Conservation (phyloP, 805 yeast genomes). For the Barnettozyma sp. region DNA sequence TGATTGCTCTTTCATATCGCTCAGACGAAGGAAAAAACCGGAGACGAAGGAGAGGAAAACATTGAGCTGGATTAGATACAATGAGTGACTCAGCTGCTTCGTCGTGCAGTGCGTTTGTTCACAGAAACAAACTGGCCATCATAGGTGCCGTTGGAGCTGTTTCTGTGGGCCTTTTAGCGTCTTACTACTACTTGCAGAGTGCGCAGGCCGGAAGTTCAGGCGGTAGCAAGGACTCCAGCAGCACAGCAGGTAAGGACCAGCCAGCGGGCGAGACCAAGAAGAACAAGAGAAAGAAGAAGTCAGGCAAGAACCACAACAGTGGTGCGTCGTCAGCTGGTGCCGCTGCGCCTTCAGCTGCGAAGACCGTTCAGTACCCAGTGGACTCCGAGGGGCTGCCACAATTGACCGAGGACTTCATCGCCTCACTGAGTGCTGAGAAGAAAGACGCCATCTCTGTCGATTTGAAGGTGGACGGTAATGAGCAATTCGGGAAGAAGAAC, state of each 20-base stretch:
- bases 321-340: constrained; percentile 17
- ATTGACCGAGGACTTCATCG: constrained; percentile 40
- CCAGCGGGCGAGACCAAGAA: constrained; percentile 13
- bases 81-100: constrained; percentile 11
- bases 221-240: too few species aligned
- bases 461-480: constrained; percentile 87
- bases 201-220: constrained; percentile 27
- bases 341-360: constrained; percentile 11
- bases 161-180: constrained; percentile 53
- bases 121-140: constrained; percentile 52
- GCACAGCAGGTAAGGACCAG: constrained; percentile 9
- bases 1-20: too few species aligned
- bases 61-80: too few species aligned
- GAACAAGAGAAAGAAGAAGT: constrained; percentile 42
- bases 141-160: constrained; percentile 57
- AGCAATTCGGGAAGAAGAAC: constrained; percentile 60
- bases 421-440: constrained; percentile 40
- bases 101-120: constrained; percentile 17
- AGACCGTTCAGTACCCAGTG: constrained; percentile 40
- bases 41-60: too few species aligned
- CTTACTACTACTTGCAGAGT: constrained; percentile 43
- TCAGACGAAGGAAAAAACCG: too few species aligned
- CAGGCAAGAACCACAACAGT: constrained; percentile 18
- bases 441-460: constrained; percentile 62
- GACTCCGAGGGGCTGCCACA: constrained; percentile 52